Conservation (phyloP, 1,284 basidiomycete species). For the Ceraceosorus bombacis region DNA sequence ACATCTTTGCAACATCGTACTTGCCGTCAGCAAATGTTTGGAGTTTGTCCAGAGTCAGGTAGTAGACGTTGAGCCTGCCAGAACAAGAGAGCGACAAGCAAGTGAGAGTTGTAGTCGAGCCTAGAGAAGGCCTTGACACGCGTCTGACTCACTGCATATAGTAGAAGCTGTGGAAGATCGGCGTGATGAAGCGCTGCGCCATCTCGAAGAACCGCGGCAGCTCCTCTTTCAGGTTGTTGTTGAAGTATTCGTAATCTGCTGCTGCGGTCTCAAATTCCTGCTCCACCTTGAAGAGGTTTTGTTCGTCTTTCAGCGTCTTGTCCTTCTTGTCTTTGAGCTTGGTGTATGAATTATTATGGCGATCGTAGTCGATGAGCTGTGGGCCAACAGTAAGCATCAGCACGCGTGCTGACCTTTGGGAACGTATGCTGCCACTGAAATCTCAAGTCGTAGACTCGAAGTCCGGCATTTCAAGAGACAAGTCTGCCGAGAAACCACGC, state of each 20-base stretch:
- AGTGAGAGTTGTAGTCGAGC: neutral
- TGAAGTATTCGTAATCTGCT: constrained; percentile 94
- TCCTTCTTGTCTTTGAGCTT: constrained; percentile 92
- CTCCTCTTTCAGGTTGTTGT: constrained; percentile 81
- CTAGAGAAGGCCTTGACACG: neutral
- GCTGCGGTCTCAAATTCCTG: constrained; percentile 94
- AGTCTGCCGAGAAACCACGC: too few species aligned
- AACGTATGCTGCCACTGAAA: too few species aligned
- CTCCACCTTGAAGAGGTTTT: constrained; percentile 63
- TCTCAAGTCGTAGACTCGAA: too few species aligned
- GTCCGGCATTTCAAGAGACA: too few species aligned
- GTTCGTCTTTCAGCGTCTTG: constrained; percentile 48
- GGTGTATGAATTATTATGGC: constrained; percentile 87
- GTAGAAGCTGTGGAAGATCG: constrained; percentile 94
- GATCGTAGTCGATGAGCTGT: constrained; percentile 85
- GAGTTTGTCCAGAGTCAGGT: constrained; percentile 85
- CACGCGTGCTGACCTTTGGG: neutral
- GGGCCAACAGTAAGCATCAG: neutral
- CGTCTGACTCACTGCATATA: constrained; percentile 74
- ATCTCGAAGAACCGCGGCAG: constrained; percentile 83
- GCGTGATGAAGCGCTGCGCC: constrained; percentile 82
- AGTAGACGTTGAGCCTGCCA: constrained; percentile 68
- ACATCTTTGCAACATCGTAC: constrained; percentile 65
- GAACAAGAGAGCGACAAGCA: neutral
- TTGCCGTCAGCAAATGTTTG: constrained; percentile 72